Evolutionary conservation across 176 grass and related monocot genomes (phyloP), one percentile per base, ranked within the genome.

Genomic region (Cocos nucifera): DNA sequence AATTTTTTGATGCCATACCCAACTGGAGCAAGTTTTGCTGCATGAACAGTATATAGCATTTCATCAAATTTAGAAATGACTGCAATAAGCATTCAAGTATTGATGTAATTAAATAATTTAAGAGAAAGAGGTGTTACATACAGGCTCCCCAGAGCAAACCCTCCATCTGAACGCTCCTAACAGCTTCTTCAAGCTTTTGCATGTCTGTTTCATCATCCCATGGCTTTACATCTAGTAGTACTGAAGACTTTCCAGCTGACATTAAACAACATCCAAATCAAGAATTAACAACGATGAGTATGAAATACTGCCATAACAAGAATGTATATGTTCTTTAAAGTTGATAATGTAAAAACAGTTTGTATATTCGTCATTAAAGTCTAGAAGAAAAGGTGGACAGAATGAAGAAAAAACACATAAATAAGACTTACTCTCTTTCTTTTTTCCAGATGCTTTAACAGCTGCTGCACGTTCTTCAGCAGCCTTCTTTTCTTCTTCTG

Each of bases 1-100:
- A 98, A 17, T 74, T 98, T 98, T 79, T 98, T 98, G 52, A 98
- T 92, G 30, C 93, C 93, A 68, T 98, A 98, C 7, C 93, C 93
- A 67, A 98, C 93, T 0, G 93, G 76, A 24, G 78, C 88, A 70
- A 98, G 76, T 50, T 98, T 92, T 67, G 93, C 92, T 97, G 81
- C 70, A 78, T 48, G 35, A 14, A 12, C 2, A 44, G 35, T 12
- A 44, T 12, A 39, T 12, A 44, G 35, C 8, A 44, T 44, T 44
- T 6, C 10, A 44, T 44, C 6, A 44, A 44, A 44, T 44, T 44
- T 6, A 44, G 10, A 14, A 44, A 44, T 14, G 10, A 12, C 35
- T 12, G 10, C 14, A 1, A 44, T 44, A 44, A 44, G 35, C 35
- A 44, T 44, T 14, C 35, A 44, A 39, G 9, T 3, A 2, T 44